Evolutionary conservation across 306 rosid species (phyloP), one percentile per base, ranked within the genome.

Genomic region (Nissolia schottii): DNA sequence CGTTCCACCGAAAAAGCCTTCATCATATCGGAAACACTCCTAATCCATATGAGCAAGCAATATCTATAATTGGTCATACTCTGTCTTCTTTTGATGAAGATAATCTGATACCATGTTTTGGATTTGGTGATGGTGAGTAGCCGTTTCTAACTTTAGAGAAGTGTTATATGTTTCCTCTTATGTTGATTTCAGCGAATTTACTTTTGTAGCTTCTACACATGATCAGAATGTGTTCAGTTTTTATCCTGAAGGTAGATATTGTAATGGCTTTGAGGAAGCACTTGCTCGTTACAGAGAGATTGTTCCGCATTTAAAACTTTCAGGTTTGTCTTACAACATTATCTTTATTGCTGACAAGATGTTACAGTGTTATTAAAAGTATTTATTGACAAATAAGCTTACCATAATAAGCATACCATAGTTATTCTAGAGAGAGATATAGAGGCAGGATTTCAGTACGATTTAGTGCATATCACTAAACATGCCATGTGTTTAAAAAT

Each of bases 31-130:
- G 92, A 67, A 87, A 79, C 74, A 71, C 24, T 56, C 89, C 89
- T 68, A 94, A 94, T 80, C 99, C 99, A n/a, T 94, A 94, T 53
- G 99, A 94, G 80, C 96, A 94, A 71, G 97, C 99, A 66, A 94
- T 94, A 68, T 87, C 97, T 53, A 94, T 94, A 27, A 81, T 94
- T 71, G 96, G 99, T 3, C 94, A 48, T 7, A 94, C 97, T 4
- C 83, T 94, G 55, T 91, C 91, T 71, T 84, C 96, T 71, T 94
- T 91, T 10, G 99, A 94, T 81, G 99, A 94, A 81, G 99, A 94
- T 85, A 87, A 92, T 76, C 69, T 91, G 76, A 94, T 94, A 82
- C 99, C 99, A 3, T 94, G 99, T 74, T 86, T 91, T 66, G 99
- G 99, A 34, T 94, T 94, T 78, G 97, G 99, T 8, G 97, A 94